Conservation (phyloP, 495 filamentous ascomycete species). For the Aspergillus egyptiacus region DNA sequence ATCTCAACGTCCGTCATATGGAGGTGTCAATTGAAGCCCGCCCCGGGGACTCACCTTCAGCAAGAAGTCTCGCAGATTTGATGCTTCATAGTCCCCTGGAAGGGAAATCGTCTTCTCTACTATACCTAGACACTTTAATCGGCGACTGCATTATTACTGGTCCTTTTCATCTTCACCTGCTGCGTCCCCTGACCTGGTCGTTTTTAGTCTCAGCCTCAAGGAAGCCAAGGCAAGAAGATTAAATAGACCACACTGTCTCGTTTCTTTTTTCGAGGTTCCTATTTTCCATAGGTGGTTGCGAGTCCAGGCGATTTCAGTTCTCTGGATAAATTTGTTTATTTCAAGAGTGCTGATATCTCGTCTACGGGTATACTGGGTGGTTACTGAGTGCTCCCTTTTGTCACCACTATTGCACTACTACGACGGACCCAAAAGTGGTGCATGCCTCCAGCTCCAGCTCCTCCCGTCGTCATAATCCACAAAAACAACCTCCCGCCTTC, state of each 20-base stretch:
- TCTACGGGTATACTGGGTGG: background rate
- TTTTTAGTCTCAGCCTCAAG: slow-evolving; percentile 5
- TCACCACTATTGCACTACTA: no score
- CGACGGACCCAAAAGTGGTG: slow-evolving; percentile 7
- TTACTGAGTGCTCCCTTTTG: no score
- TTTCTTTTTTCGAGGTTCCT: background rate
- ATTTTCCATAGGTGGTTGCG: background rate
- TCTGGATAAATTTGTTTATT: no score
- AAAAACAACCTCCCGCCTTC: slow-evolving; percentile 16
- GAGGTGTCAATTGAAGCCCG: background rate
- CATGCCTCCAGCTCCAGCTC: slow-evolving; percentile 11
- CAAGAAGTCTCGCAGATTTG: background rate
- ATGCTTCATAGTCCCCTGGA: background rate
- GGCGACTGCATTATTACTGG: background rate
- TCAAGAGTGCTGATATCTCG: no score
- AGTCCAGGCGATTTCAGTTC: background rate
- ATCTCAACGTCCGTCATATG: slow-evolving; percentile 4
- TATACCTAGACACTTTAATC: background rate
- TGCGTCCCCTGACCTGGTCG: background rate
- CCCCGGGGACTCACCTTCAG: no score
- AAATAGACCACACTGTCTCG: background rate
- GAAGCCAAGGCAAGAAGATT: slow-evolving; percentile 1
- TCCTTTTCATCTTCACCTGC: background rate
- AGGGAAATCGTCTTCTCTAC: background rate
- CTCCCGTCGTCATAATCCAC: slow-evolving; percentile 22